Percentiles rank a stretch among this genome's conserved stretches.
phyloP scores from a whole-genome alignment of 2,329 filamentous ascomycete species.

The Fusarium compactum region DNA sequence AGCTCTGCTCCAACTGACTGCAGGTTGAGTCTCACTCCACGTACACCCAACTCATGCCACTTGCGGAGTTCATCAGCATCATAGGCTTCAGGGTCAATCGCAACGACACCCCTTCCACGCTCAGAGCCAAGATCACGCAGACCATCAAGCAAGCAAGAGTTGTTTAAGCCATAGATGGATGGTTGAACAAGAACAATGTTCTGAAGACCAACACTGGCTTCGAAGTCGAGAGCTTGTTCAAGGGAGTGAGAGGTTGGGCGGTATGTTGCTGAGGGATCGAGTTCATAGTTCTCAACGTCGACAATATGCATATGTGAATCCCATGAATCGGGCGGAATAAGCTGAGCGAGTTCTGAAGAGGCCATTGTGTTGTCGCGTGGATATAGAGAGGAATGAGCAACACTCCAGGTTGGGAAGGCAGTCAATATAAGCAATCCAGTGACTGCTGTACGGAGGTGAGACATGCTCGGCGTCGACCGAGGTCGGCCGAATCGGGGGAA shows the following conservation, averaged over 20 bases:
- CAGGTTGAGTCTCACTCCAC: constrained; percentile 70
- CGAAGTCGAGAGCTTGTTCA: constrained; percentile 63
- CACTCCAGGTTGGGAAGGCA: not conserved
- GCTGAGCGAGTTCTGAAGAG: constrained; percentile 12
- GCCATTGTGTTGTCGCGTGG: constrained; percentile 13
- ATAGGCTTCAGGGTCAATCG: constrained; percentile 62
- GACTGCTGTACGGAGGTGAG: not conserved
- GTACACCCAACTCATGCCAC: constrained; percentile 69
- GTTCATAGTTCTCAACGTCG: constrained; percentile 63
- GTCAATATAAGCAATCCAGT: not conserved
- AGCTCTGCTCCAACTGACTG: constrained; percentile 63
- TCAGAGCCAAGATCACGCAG: constrained; percentile 61
- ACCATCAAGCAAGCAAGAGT: constrained; percentile 68
- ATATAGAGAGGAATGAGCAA: not conserved
- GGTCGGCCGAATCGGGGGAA: constrained; percentile 31
- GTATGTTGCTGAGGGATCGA: constrained; percentile 64
- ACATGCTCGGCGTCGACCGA: constrained; percentile 15
- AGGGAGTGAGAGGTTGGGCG: constrained; percentile 62
- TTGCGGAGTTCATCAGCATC: constrained; percentile 54
- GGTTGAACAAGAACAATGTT: constrained; percentile 72
- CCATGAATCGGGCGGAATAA: constrained; percentile 63
- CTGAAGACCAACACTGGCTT: constrained; percentile 61
- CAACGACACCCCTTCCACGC: constrained; percentile 66
- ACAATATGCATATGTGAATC: constrained; percentile 74
- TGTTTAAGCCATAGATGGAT: constrained; percentile 72